Evolutionary conservation across 805 yeast species (phyloP).

Genomic region (Clavispora santaluciae): DNA sequence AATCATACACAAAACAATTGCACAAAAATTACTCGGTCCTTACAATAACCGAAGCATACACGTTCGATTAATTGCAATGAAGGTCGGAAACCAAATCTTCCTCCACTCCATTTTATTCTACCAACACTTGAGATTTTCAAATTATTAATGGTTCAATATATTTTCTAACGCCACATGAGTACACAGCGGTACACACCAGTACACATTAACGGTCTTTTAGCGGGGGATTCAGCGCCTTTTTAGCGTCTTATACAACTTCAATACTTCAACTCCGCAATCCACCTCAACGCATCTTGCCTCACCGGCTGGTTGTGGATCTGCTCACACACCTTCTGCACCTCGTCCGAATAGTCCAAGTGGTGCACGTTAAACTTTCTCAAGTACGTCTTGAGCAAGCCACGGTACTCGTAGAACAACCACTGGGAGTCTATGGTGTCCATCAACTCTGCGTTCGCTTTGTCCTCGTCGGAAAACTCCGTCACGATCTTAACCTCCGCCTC

Average conservation of each 20-base stretch:
- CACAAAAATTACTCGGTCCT: no score
- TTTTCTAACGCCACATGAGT: no score
- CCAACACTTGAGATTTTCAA: no score
- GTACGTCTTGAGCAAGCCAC: constrained; percentile 37
- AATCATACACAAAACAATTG: no score
- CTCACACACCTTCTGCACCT: constrained; percentile 7
- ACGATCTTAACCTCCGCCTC: constrained; percentile 19
- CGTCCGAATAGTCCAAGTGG: constrained; percentile 11
- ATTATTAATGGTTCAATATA: no score
- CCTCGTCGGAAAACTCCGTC: constrained; percentile 24
- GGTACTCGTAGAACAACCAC: constrained; percentile 41
- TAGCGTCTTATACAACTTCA: constrained; percentile 1
- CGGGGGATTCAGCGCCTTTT: no score
- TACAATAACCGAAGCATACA: no score
- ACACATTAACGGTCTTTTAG: no score
- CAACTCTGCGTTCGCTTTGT: constrained; percentile 19
- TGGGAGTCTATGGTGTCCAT: constrained; percentile 28
- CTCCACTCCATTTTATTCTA: no score
- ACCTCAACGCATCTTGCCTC: constrained; percentile 11
- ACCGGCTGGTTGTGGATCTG: constrained; percentile 14
- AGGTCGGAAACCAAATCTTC: no score
- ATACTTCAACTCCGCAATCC: constrained; percentile 15
- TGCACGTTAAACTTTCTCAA: constrained; percentile 24
- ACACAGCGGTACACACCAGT: no score
- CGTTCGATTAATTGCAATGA: no score